phyloP scores from a whole-genome alignment of 2,329 filamentous ascomycete genomes.

The Fusarium duplospermum region DNA sequence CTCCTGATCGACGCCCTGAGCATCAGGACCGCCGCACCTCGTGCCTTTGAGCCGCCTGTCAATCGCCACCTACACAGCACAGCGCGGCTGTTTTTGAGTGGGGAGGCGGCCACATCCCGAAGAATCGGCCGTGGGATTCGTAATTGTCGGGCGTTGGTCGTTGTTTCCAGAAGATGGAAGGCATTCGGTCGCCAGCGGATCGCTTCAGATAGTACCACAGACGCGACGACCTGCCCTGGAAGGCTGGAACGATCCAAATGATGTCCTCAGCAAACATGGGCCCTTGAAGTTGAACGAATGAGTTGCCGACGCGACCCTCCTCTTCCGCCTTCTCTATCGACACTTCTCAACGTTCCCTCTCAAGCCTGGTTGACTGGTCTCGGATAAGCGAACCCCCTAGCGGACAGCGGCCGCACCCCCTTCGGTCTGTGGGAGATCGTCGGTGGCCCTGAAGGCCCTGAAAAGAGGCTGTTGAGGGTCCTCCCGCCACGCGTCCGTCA shows the following conservation, averaged over 20 bases:
- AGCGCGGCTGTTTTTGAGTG: slow-evolving; percentile 16
- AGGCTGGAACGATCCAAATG: slow-evolving; percentile 5
- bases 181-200: not conserved
- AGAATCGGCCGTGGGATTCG: slow-evolving; percentile 17
- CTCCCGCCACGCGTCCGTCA: slow-evolving; percentile 42
- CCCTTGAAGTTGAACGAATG: slow-evolving; percentile 30
- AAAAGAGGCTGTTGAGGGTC: slow-evolving; percentile 18
- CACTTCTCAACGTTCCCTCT: slow-evolving; percentile 20
- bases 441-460: not conserved
- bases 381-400: slow-evolving; percentile 15
- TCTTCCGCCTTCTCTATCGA: slow-evolving; percentile 26
- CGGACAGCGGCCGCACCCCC: slow-evolving; percentile 20
- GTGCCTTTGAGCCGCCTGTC: slow-evolving; percentile 19
- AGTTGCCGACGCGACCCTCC: slow-evolving; percentile 26
- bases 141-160: slow-evolving; percentile 21
- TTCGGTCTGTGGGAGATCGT: slow-evolving; percentile 18
- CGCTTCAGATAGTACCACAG: not conserved
- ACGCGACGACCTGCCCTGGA: not conserved
- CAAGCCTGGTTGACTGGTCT: slow-evolving; percentile 7
- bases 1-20: slow-evolving; percentile 36
- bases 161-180: slow-evolving; percentile 2
- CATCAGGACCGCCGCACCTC: slow-evolving; percentile 7
- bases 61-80: slow-evolving; percentile 10
- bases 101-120: slow-evolving; percentile 12
- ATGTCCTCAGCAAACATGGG: not conserved